Evolutionary conservation across 768 basidiomycete species (phyloP).

Genomic region (Mycena galopus): DNA sequence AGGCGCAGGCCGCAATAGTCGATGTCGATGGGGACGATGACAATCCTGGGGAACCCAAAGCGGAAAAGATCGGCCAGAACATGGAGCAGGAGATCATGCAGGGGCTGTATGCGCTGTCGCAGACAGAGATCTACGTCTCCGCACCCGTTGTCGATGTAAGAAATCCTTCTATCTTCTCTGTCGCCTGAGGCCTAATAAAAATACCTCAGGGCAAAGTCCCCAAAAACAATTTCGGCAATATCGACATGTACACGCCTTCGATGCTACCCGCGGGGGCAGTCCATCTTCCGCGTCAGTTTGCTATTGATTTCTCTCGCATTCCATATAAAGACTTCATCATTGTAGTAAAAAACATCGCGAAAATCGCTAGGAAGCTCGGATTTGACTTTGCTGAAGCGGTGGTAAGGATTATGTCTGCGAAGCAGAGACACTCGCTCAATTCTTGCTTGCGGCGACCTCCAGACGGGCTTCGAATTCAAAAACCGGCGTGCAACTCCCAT

Average conservation of each 20-base stretch:
- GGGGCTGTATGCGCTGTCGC: slow-evolving; percentile 85
- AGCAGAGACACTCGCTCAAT: slow-evolving; percentile 12
- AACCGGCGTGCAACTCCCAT: slow-evolving; percentile 90
- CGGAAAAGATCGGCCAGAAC: slow-evolving; percentile 20
- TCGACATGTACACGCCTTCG: slow-evolving; percentile 93
- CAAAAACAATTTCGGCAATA: slow-evolving; percentile 96
- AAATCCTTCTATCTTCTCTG: slow-evolving; percentile 16
- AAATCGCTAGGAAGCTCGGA: slow-evolving; percentile 88
- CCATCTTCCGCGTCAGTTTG: slow-evolving; percentile 89
- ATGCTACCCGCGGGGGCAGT: slow-evolving; percentile 93
- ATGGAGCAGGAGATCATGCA: slow-evolving; percentile 75
- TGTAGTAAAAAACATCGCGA: slow-evolving; percentile 87
- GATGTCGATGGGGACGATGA: neutral
- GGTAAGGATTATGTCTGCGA: slow-evolving; percentile 58
- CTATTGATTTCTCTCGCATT: neutral
- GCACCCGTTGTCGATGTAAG: slow-evolving; percentile 87
- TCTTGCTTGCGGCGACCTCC: neutral
- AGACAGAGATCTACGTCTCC: slow-evolving; percentile 87
- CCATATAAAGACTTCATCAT: slow-evolving; percentile 24
- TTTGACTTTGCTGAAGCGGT: slow-evolving; percentile 96
- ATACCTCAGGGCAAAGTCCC: slow-evolving; percentile 85
- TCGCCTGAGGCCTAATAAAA: slow-evolving; percentile 6
- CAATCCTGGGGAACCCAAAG: neutral
- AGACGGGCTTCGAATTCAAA: slow-evolving; percentile 98
- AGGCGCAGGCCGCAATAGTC: slow-evolving; percentile 44